Base-by-base conservation (phyloP, 2,329 filamentous ascomycete genomes). In the Phoma sp. region DNA sequence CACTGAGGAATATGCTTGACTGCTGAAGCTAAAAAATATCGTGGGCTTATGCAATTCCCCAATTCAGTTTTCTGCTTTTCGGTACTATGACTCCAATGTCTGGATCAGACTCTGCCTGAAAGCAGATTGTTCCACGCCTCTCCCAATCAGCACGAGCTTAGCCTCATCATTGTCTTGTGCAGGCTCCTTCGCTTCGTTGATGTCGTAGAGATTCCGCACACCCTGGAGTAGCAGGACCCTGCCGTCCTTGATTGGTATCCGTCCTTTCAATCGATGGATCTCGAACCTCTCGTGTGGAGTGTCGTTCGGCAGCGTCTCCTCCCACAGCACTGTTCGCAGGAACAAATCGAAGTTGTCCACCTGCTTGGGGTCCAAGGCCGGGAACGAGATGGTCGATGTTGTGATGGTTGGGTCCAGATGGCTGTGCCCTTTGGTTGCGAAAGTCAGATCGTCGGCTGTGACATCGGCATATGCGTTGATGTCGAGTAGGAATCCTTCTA, bases 371-470 rank as follows among this genome's bases (percentile, higher is more conserved):
- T 77, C 65, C 24, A 99, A 75, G 1, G 79, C 67, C 0, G 88
- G 86, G 1, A 95, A 78, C 1, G 82, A 79, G 48, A 98, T 82
- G 0, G 90, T 86, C 5, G 92, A 79, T 0, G 95, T 98, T 6
- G 91, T 89, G 53, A 98, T 96, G 1, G 89, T 88, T 89, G 91
- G 87, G 75, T 99, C 95, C 9, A 98, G 81, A 77, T 96, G 92
- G 65, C 90, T 96, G 70, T 97, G 92, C 0, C 91, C 92, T 72
- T 91, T 92, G 35, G 78, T 80, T 7, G 83, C 82, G 51, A 89
- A 88, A 54, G 92, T 88, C 27, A 96, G 77, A 52, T 76, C 74
- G 13, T 73, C 72, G 13, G 84, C 84, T 29, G 86, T 84, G 29
- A 97, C 88, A 58, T 89, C 84, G 66, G 97, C 91, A 72, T 99